A percentile compares a stretch with the other conserved stretches of the same genome.
Conservation (phyloP, 805 yeast genomes). For the Metschnikowia reukaufii region DNA sequence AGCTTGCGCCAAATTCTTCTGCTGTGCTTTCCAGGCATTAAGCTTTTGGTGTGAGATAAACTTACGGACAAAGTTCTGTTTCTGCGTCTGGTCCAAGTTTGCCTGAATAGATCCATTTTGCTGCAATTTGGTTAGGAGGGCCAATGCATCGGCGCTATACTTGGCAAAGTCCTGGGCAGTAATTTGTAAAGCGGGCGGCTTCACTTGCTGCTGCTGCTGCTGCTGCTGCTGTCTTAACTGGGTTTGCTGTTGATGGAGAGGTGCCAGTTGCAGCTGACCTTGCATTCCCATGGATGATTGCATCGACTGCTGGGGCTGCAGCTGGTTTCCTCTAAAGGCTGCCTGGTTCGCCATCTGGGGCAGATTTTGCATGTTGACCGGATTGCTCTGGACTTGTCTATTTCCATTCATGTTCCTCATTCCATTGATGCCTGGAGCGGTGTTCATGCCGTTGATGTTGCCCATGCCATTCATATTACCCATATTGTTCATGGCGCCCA, state of each 20-base stretch:
- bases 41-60: conserved; percentile 41
- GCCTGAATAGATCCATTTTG: conserved; percentile 35
- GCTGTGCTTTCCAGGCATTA: conserved; percentile 28
- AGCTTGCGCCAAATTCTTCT: conserved; percentile 16
- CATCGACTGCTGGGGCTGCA: conserved; percentile 10
- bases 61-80: conserved; percentile 39
- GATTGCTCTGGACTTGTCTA: conserved; percentile 8
- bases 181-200: conserved; percentile 16
- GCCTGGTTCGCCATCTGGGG: conserved; percentile 11
- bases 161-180: conserved; percentile 37
- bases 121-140: conserved; percentile 36
- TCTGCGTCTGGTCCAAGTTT: conserved; percentile 36
- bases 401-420: conserved; percentile 16
- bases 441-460: conserved; percentile 15
- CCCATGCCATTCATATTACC: conserved; percentile 11
- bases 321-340: conserved; percentile 4
- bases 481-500: conserved; percentile 15
- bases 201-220: conserved; percentile 16
- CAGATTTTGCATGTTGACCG: conserved; percentile 8
- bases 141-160: conserved; percentile 41
- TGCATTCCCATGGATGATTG: conserved; percentile 9
- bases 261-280: conserved; percentile 14
- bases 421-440: conserved; percentile 13
- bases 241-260: conserved; percentile 15
- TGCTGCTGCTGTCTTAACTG: conserved; percentile 11